A percentile compares a stretch with the other conserved stretches of the same genome.
Evolutionary conservation across 2,329 filamentous ascomycete species (phyloP).

Genomic region (Cladosporium colombiae): DNA sequence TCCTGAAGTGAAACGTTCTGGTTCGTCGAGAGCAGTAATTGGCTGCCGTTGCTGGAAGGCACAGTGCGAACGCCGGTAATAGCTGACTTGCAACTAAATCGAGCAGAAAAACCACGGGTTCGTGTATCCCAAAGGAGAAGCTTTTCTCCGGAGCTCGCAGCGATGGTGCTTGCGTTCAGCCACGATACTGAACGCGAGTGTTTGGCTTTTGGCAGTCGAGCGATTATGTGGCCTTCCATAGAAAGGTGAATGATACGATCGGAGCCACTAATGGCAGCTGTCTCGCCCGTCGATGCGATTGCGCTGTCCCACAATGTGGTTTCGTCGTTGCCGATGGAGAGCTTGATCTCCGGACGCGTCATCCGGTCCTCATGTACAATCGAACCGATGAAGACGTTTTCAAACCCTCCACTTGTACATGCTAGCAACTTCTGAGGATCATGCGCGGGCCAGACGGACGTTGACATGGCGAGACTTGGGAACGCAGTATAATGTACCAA

Average conservation of each 20-base stretch:
- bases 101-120: conserved; percentile 12
- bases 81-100: conserved; percentile 17
- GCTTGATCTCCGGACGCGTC: background rate
- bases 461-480: conserved; percentile 2
- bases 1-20: conserved; percentile 23
- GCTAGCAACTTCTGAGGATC: conserved; percentile 11
- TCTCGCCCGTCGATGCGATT: conserved; percentile 5
- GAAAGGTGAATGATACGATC: conserved; percentile 3
- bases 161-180: conserved; percentile 36
- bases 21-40: conserved; percentile 26
- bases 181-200: conserved; percentile 26
- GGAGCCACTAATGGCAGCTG: conserved; percentile 10
- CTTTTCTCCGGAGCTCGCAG: conserved; percentile 36
- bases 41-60: conserved; percentile 16
- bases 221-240: conserved; percentile 20
- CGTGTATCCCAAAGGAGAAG: conserved; percentile 36
- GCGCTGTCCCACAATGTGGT: conserved; percentile 13
- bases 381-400: conserved; percentile 7
- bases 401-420: background rate
- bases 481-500: background rate
- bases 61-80: conserved; percentile 23
- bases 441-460: conserved; percentile 15
- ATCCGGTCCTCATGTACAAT: background rate
- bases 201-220: background rate
- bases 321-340: conserved; percentile 9